Conservation (phyloP, 2,329 filamentous ascomycete genomes). For the Exophiala dermatitidis region DNA sequence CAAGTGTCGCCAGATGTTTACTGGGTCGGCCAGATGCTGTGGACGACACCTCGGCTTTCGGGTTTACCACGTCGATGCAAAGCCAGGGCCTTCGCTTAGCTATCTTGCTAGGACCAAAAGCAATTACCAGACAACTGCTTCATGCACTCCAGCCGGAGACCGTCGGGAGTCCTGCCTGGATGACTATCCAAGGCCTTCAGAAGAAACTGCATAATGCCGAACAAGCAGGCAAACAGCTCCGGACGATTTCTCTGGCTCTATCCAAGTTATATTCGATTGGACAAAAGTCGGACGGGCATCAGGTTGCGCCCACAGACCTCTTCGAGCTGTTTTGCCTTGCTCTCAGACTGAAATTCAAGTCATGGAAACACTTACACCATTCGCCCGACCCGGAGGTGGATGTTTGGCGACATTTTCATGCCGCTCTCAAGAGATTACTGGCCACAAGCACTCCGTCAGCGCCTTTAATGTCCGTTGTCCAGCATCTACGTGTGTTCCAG, state of each 20-base stretch:
- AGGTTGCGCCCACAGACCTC: not conserved
- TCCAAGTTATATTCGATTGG: conserved; percentile 18
- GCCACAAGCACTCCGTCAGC: not conserved
- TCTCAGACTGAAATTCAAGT: conserved; percentile 37
- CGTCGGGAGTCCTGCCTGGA: conserved; percentile 29
- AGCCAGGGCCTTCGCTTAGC: conserved; percentile 23
- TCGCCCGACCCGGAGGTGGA: conserved; percentile 38
- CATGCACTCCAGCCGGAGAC: conserved; percentile 14
- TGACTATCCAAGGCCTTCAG: conserved; percentile 36
- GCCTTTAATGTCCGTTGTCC: not conserved
- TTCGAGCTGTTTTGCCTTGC: conserved; percentile 33
- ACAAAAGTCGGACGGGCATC: conserved; percentile 1
- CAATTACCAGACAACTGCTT: conserved; percentile 13
- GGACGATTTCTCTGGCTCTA: conserved; percentile 38
- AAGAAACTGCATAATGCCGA: conserved; percentile 32
- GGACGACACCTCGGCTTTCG: conserved; percentile 11
- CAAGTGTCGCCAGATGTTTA: conserved; percentile 6
- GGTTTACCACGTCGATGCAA: conserved; percentile 23
- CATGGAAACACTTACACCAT: conserved; percentile 39
- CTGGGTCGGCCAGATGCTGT: conserved; percentile 13
- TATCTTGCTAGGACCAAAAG: conserved; percentile 16
- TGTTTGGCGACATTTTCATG: conserved; percentile 38
- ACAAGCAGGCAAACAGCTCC: conserved; percentile 40
- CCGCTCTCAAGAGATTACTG: conserved; percentile 31
- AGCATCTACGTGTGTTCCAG: conserved; percentile 2